Conservation (phyloP, 805 yeast genomes). For the Ogataea chonburiensis region DNA sequence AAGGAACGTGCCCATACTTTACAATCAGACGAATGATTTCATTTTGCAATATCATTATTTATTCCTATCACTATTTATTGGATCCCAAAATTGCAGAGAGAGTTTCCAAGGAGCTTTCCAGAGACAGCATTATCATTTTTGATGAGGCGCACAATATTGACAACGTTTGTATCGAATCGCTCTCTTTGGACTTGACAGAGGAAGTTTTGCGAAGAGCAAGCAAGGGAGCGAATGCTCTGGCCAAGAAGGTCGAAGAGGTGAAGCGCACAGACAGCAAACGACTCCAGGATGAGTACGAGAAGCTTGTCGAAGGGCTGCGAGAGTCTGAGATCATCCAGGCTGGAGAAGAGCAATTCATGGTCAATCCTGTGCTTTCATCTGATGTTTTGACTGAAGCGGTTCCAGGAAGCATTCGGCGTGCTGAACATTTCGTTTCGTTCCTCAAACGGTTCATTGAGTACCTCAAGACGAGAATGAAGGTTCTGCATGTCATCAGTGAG, state of each 20-base stretch:
- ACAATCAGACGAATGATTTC: slow-evolving; percentile 98
- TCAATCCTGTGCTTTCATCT: slow-evolving; percentile 82
- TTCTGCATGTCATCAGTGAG: slow-evolving; percentile 94
- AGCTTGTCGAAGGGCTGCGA: slow-evolving; percentile 83
- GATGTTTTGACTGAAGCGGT: slow-evolving; percentile 89
- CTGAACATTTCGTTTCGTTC: slow-evolving; percentile 94
- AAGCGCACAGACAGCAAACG: slow-evolving; percentile 79
- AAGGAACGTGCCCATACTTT: slow-evolving; percentile 91
- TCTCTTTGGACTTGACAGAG: slow-evolving; percentile 88
- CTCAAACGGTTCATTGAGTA: slow-evolving; percentile 91
- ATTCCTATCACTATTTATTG: slow-evolving; percentile 91
- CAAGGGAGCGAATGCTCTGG: slow-evolving; percentile 77
- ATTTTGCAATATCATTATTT: slow-evolving; percentile 88
- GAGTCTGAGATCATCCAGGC: slow-evolving; percentile 65
- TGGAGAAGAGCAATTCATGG: slow-evolving; percentile 69
- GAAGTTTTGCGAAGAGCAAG: slow-evolving; percentile 85
- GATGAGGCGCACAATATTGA: slow-evolving; percentile 99
- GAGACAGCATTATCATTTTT: slow-evolving; percentile 90
- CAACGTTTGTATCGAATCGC: slow-evolving; percentile 95
- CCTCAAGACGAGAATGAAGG: slow-evolving; percentile 95
- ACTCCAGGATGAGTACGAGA: slow-evolving; percentile 87
- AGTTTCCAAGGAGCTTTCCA: slow-evolving; percentile 87
- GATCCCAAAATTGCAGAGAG: slow-evolving; percentile 98
- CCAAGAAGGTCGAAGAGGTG: slow-evolving; percentile 81
- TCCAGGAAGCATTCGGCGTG: slow-evolving; percentile 96